A percentile compares a stretch with the other conserved stretches of the same genome.
Conservation (phyloP, 2,329 filamentous ascomycete genomes). For the Blastomyces parvus region DNA sequence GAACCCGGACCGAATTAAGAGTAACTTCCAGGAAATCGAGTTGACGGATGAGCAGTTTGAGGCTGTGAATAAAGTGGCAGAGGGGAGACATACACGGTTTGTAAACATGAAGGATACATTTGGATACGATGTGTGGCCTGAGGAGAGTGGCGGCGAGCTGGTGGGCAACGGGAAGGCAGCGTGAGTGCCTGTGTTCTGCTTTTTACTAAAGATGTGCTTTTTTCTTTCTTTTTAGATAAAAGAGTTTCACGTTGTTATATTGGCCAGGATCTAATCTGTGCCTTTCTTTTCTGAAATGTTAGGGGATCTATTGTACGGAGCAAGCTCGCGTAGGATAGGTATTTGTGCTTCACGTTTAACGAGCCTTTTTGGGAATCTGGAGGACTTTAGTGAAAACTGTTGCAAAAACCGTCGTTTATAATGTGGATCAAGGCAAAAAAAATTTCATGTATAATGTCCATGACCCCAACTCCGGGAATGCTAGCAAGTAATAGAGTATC, state of each 20-base stretch:
- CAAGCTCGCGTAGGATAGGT: not conserved
- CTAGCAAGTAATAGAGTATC: not conserved
- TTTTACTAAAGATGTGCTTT: not conserved
- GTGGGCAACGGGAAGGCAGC: conserved; percentile 20
- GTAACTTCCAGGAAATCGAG: conserved; percentile 56
- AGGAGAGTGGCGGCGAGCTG: conserved; percentile 38
- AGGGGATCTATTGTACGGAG: not conserved
- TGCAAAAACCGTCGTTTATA: not conserved
- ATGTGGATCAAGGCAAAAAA: not conserved
- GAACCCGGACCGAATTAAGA: conserved; percentile 55
- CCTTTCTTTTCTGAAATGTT: not conserved
- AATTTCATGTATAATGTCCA: not conserved
- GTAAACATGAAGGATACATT: conserved; percentile 79
- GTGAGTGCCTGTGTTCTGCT: not conserved
- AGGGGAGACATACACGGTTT: conserved; percentile 58
- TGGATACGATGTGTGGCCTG: conserved; percentile 61
- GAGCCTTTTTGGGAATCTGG: not conserved
- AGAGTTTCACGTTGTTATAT: not conserved
- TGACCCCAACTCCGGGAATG: not conserved
- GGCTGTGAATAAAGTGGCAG: conserved; percentile 54
- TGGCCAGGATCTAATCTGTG: not conserved
- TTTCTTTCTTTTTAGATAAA: not conserved
- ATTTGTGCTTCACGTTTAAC: not conserved
- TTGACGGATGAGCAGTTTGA: conserved; percentile 50
- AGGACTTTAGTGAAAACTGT: not conserved